These are phyloP conservation scores for Clitopilus passeckerianus DNA, from an alignment of 768 basidiomycete genomes.

Conservation along the genomic window DNA sequence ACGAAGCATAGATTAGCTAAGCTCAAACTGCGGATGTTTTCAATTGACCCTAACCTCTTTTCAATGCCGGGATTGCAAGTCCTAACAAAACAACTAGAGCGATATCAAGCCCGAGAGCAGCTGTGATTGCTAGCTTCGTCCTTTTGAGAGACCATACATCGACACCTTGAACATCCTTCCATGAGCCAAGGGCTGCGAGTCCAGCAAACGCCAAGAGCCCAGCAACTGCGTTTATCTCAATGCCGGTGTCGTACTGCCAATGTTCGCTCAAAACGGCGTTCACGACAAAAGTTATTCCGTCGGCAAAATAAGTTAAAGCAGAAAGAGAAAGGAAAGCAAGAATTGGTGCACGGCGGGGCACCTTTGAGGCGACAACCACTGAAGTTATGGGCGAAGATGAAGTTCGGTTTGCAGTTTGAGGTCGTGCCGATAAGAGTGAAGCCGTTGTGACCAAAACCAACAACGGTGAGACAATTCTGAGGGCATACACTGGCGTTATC, in stretches of 20 bases:
- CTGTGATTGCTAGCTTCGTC: slow-evolving; percentile 47
- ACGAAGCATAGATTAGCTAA: slow-evolving; percentile 7
- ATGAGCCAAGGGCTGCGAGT: slow-evolving; percentile 70
- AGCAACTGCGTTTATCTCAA: slow-evolving; percentile 62
- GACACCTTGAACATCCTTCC: slow-evolving; percentile 71
- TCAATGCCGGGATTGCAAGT: slow-evolving; percentile 28
- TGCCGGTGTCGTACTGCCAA: slow-evolving; percentile 62
- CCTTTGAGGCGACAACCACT: slow-evolving; percentile 67
- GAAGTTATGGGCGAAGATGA: slow-evolving; percentile 66
- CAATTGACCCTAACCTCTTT: slow-evolving; percentile 23
- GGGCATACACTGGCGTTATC: slow-evolving; percentile 39
- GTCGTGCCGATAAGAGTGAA: slow-evolving; percentile 50
- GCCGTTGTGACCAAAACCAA: slow-evolving; percentile 58
- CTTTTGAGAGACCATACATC: slow-evolving; percentile 62
- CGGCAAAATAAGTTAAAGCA: slow-evolving; percentile 70
- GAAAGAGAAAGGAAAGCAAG: slow-evolving; percentile 63
- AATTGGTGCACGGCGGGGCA: slow-evolving; percentile 76
- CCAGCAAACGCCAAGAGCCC: slow-evolving; percentile 70
- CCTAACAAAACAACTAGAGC: slow-evolving; percentile 52
- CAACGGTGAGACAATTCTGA: slow-evolving; percentile 66
- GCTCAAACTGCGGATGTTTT: slow-evolving; percentile 6
- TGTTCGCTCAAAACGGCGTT: slow-evolving; percentile 57
- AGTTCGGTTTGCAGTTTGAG: slow-evolving; percentile 29
- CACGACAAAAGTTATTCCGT: slow-evolving; percentile 69
- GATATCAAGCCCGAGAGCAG: slow-evolving; percentile 56